Evolutionary conservation across 768 basidiomycete species (phyloP), one percentile per base, ranked within the genome.

Genomic region (Auricularia heimuer): DNA sequence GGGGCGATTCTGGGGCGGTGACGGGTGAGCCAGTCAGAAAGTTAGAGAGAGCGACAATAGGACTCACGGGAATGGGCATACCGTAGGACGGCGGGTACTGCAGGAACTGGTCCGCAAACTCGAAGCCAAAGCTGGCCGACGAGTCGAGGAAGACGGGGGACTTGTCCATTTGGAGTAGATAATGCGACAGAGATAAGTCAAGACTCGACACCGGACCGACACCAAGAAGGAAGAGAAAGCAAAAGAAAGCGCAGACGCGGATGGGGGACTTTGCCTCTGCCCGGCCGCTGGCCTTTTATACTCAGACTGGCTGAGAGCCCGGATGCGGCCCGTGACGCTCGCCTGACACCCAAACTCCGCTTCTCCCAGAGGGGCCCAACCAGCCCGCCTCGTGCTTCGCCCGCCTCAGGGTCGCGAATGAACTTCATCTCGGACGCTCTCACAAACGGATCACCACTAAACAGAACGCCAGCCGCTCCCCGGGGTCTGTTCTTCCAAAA

Each of bases 21-120:
- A 29, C 8, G 11, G 6, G 34, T 60, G 8, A 35, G 34, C 33
- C 29, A 21, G 10, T 11, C 3, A 10, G 3, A 12, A 56, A 2
- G 24, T 56, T 4, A 18, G 29, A 56, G 29, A 56, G 8, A 14
- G 12, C 54, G 11, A 16, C n/a, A 24, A 10, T n/a, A 8, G 4
- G 7, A 60, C 56, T 29, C 24, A 60, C 56, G 56, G 21, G 34
- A 10, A 60, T 29, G 29, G 56, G 56, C 8, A 60, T 18, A 8
- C 24, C 18, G 56, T 60, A 60, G 7, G 56, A 14, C 29, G 56
- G 24, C 34, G 21, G 29, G 34, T 60, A 60, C 56, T 29, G 34
- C 24, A 60, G 56, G 56, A 60, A 60, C 56, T 60, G 56, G 56
- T 60, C 56, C 16, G 56, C 56, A 60, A 60, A 60, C 16, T 60